phyloP scores from a whole-genome alignment of 495 filamentous ascomycete species.

The Amniculicola lignicola region DNA sequence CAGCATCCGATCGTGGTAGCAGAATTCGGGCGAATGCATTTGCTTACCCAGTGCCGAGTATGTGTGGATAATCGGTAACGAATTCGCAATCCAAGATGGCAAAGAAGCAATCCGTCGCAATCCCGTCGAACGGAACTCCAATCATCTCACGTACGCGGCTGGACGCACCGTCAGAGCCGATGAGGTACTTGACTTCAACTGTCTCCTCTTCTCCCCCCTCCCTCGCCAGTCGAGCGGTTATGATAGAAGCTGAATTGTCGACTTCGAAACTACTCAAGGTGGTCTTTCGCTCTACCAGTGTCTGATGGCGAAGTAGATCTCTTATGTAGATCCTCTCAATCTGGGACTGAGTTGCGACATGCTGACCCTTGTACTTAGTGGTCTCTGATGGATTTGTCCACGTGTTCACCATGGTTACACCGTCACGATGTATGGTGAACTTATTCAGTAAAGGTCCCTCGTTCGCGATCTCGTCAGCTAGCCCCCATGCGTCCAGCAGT shows the following conservation, averaged over 20 bases:
- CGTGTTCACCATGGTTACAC: conserved; percentile 34
- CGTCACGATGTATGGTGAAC: conserved; percentile 42
- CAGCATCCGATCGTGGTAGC: no score
- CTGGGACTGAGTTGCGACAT: conserved; percentile 45
- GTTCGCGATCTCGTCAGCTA: conserved; percentile 40
- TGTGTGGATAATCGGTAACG: conserved; percentile 43
- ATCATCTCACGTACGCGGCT: conserved; percentile 38
- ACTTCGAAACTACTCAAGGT: conserved; percentile 25
- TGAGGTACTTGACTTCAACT: conserved; percentile 38
- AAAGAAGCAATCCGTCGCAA: conserved; percentile 45
- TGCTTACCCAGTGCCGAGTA: no score
- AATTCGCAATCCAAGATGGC: conserved; percentile 45
- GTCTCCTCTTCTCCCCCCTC: conserved; percentile 33
- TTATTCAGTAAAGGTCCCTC: conserved; percentile 43
- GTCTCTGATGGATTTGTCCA: conserved; percentile 40
- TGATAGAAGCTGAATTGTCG: background rate
- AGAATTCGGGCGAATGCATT: no score
- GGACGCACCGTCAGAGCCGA: conserved; percentile 42
- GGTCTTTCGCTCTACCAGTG: conserved; percentile 39
- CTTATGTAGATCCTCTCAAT: conserved; percentile 43
- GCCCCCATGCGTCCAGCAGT: conserved; percentile 38
- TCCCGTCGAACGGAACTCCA: conserved; percentile 42
- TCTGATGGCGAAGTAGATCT: conserved; percentile 39
- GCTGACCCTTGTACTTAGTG: conserved; percentile 42
- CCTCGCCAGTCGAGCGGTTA: conserved; percentile 24